These are phyloP conservation scores for Apophysomyces sp. DNA, from an alignment of 371 early-diverging fungal species.

Conservation along the genomic window DNA sequence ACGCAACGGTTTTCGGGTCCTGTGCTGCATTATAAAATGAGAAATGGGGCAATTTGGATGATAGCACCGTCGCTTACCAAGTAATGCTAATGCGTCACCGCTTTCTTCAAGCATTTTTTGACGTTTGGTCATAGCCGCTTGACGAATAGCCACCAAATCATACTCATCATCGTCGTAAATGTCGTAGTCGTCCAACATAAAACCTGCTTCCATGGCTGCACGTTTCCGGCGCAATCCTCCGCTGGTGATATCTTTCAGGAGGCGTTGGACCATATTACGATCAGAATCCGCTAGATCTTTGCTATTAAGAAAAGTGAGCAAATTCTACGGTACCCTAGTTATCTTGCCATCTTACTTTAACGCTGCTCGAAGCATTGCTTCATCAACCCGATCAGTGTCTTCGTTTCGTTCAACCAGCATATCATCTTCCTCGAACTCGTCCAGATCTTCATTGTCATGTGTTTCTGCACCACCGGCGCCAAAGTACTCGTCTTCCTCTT, in stretches of 20 bases:
- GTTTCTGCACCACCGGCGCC: conserved; percentile 40
- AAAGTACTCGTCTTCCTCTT: conserved; percentile 51
- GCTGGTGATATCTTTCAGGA: conserved; percentile 46
- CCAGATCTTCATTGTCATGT: conserved; percentile 32
- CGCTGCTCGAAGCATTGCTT: conserved; percentile 28
- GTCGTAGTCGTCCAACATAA: conserved; percentile 43
- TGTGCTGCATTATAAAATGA: conserved; percentile 12
- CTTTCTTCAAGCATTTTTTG: conserved; percentile 24
- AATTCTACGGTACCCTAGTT: no score
- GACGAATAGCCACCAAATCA: conserved; percentile 38
- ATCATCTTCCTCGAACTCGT: conserved; percentile 46
- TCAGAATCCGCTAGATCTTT: conserved; percentile 39
- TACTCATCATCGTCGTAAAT: conserved; percentile 39
- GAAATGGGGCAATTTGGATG: neutral
- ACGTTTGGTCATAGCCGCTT: conserved; percentile 33
- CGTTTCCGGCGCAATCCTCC: conserved; percentile 43
- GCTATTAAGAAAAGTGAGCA: conserved; percentile 10
- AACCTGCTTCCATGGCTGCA: conserved; percentile 32
- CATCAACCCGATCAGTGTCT: conserved; percentile 36
- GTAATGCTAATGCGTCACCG: conserved; percentile 27
- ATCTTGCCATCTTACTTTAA: conserved; percentile 40
- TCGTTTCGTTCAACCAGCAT: conserved; percentile 41
- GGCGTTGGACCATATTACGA: conserved; percentile 33
- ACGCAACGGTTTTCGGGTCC: conserved; percentile 46
- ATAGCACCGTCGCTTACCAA: conserved; percentile 15